Evolutionary conservation across 2,329 filamentous ascomycete genomes (phyloP).

Genomic region (Scopulariopsis brevicaulis): DNA sequence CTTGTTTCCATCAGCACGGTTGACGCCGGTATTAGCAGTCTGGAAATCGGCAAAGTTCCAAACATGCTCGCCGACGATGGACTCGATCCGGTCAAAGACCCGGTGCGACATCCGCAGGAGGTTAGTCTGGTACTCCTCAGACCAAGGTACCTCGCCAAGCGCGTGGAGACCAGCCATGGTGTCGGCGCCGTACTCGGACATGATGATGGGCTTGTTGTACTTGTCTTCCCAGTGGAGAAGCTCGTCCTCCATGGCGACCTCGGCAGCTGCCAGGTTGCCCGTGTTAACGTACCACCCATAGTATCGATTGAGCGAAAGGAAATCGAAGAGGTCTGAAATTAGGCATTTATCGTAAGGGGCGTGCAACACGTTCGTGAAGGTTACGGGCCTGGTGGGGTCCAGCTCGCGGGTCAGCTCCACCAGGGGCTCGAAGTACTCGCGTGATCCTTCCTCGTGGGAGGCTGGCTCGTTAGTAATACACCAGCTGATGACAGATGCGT

Average conservation of each 20-base stretch:
- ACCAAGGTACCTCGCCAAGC: conserved; percentile 13
- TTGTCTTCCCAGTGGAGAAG: conserved; percentile 12
- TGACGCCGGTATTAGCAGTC: conserved; percentile 8
- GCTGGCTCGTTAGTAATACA: conserved; percentile 14
- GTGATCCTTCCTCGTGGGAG: conserved; percentile 9
- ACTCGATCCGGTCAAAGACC: conserved; percentile 15
- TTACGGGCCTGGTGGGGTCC: conserved; percentile 14
- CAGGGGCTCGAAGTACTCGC: conserved; percentile 15
- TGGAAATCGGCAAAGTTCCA: conserved; percentile 16
- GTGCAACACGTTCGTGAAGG: conserved; percentile 12
- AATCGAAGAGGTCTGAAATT: conserved; percentile 15
- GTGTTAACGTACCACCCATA: conserved; percentile 16
- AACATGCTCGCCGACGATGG: conserved; percentile 16
- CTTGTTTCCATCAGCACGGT: conserved; percentile 13
- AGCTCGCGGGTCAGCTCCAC: conserved; percentile 11
- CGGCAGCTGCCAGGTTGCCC: conserved; percentile 12
- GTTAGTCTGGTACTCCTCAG: conserved; percentile 15
- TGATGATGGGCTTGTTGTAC: conserved; percentile 16
- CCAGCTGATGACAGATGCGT: conserved; percentile 15
- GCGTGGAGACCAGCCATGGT: conserved; percentile 15
- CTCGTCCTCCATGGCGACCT: conserved; percentile 12
- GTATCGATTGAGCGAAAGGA: conserved; percentile 16
- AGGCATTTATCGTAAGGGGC: conserved; percentile 8
- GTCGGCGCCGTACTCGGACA: conserved; percentile 17
- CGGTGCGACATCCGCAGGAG: conserved; percentile 16